These are phyloP conservation scores for Viridothelium virens DNA, from an alignment of 495 filamentous ascomycete species.

Conservation along the genomic window DNA sequence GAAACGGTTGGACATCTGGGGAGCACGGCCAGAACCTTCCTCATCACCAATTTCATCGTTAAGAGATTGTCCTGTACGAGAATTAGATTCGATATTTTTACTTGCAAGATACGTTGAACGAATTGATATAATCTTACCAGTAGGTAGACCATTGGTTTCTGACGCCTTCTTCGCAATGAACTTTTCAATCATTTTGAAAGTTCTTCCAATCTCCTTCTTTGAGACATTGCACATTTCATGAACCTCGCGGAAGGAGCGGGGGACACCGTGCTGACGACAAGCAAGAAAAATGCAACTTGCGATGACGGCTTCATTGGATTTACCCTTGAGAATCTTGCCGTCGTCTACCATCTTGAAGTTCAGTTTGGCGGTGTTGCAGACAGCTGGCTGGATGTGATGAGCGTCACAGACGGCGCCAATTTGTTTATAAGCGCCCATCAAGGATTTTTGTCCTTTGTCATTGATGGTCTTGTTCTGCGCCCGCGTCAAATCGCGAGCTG, in stretches of 20 bases:
- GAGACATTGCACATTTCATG: slow-evolving; percentile 84
- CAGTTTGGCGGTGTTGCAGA: slow-evolving; percentile 81
- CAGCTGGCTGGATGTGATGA: slow-evolving; percentile 68
- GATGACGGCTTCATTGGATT: slow-evolving; percentile 86
- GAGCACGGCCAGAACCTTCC: background rate
- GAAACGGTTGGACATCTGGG: slow-evolving; percentile 77
- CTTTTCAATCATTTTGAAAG: slow-evolving; percentile 86
- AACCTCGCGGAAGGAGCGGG: slow-evolving; percentile 87
- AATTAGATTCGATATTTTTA: background rate
- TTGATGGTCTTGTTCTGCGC: slow-evolving; percentile 77
- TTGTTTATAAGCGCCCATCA: slow-evolving; percentile 78
- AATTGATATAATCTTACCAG: background rate
- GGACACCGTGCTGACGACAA: slow-evolving; percentile 78
- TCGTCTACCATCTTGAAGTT: slow-evolving; percentile 91
- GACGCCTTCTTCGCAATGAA: slow-evolving; percentile 53
- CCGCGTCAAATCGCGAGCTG: slow-evolving; percentile 70
- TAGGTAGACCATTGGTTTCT: slow-evolving; percentile 45
- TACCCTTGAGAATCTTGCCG: slow-evolving; percentile 86
- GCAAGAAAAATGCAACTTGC: slow-evolving; percentile 97
- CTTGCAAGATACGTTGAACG: background rate
- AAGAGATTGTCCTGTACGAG: background rate
- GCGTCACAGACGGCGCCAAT: slow-evolving; percentile 83
- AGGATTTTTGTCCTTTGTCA: slow-evolving; percentile 75
- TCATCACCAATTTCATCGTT: slow-evolving; percentile 6
- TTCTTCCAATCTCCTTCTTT: slow-evolving; percentile 93